Conservation (phyloP, 495 filamentous ascomycete species). For the Penicillium dipodomyicola region DNA sequence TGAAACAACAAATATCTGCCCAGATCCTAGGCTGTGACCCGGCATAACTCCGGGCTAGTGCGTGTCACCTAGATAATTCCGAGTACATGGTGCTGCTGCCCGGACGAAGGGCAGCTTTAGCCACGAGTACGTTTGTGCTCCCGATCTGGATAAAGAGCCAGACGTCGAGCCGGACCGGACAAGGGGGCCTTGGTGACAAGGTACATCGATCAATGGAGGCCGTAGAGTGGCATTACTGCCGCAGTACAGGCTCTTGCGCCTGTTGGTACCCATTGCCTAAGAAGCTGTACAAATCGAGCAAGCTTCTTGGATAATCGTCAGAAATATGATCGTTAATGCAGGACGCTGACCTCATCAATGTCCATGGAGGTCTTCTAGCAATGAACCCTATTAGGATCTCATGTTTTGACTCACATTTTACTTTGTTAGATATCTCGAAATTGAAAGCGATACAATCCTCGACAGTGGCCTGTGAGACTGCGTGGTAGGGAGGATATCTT, state of each 20-base stretch:
- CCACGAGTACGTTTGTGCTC: background rate
- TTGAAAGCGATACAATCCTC: background rate
- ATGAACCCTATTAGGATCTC: background rate
- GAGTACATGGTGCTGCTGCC: background rate
- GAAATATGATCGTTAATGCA: background rate
- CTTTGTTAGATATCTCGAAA: background rate
- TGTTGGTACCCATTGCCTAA: background rate
- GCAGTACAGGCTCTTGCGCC: background rate
- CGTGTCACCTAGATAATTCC: background rate
- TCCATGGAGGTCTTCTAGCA: background rate
- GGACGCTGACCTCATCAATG: background rate
- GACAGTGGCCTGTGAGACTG: background rate
- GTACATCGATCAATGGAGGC: background rate
- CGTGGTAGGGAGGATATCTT: background rate
- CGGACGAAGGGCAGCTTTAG: background rate
- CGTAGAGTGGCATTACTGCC: background rate
- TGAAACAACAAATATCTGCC: background rate
- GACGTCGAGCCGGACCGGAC: background rate
- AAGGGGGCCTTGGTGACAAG: background rate
- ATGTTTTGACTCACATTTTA: background rate
- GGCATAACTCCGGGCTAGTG: background rate
- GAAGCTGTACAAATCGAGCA: slow-evolving; percentile 1
- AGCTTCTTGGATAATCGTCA: slow-evolving; percentile 8
- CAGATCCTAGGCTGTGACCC: background rate
- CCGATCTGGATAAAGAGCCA: background rate